Evolutionary conservation across 257 asterid species (phyloP).

Genomic region (Coffea eugenioides): DNA sequence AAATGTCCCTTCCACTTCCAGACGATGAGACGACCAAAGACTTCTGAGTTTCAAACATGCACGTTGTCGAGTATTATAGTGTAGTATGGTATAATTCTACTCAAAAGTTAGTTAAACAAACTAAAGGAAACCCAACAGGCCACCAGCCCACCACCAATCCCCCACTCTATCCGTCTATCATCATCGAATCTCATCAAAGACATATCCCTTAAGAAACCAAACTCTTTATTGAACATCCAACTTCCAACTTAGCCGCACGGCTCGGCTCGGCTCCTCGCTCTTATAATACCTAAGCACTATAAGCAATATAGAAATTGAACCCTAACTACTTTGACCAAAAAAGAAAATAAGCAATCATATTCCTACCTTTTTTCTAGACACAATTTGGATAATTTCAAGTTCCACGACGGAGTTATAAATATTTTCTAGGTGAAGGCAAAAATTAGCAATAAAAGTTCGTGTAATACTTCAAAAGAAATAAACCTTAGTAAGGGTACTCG

Average conservation of each 20-base stretch:
- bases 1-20: not conserved
- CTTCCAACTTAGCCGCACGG: not conserved
- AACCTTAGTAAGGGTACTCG: no score
- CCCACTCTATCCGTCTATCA: not conserved
- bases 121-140: not conserved
- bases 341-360: no score
- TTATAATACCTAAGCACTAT: not conserved
- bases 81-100: no score
- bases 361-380: no score
- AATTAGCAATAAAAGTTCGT: no score
- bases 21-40: no score
- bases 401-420: no score
- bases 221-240: not conserved
- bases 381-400: no score
- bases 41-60: not conserved
- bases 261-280: not conserved
- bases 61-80: not conserved
- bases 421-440: no score
- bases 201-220: slow-evolving; percentile 2
- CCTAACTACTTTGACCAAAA: no score
- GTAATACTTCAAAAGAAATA: no score
- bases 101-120: not conserved
- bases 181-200: not conserved
- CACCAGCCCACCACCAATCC: not conserved
- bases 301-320: no score